Evolutionary conservation across 2,329 filamentous ascomycete species (phyloP).

Genomic region (Colletotrichum salicis): DNA sequence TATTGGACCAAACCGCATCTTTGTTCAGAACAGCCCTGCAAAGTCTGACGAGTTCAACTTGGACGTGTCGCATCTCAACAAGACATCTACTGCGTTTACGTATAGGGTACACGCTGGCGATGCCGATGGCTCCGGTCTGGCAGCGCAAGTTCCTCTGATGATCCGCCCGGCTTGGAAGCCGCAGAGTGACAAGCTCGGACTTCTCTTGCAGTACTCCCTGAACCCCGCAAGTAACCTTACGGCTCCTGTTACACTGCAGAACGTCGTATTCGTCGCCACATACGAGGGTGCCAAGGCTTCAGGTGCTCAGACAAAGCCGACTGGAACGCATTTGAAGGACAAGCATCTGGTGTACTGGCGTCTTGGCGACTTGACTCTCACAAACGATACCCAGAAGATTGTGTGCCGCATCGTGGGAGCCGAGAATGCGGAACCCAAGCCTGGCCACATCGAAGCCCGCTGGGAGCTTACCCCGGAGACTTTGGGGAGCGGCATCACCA

Average conservation of each 20-base stretch:
- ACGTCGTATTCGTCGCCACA: constrained; percentile 77
- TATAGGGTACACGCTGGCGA: constrained; percentile 85
- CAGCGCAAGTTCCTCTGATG: constrained; percentile 75
- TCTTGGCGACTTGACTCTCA: constrained; percentile 77
- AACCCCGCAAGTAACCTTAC: constrained; percentile 73
- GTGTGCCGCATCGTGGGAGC: constrained; percentile 83
- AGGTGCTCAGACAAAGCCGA: constrained; percentile 80
- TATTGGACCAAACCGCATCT: constrained; percentile 92
- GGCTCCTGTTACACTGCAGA: constrained; percentile 64
- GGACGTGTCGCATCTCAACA: constrained; percentile 76
- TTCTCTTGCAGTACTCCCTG: constrained; percentile 84
- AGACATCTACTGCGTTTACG: constrained; percentile 86
- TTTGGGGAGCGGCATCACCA: constrained; percentile 72
- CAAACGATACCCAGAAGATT: constrained; percentile 76
- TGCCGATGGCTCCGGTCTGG: constrained; percentile 54
- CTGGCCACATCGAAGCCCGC: constrained; percentile 82
- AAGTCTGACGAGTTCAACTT: constrained; percentile 84
- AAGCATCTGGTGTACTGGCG: constrained; percentile 84
- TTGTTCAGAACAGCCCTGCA: constrained; percentile 76
- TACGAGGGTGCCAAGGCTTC: constrained; percentile 75
- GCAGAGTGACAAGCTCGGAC: constrained; percentile 84
- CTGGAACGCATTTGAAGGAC: constrained; percentile 82
- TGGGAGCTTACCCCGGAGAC: constrained; percentile 71
- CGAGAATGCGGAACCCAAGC: constrained; percentile 74
- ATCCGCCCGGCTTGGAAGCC: constrained; percentile 84